Conservation (phyloP, 768 basidiomycete genomes). For the Russula sp. region DNA sequence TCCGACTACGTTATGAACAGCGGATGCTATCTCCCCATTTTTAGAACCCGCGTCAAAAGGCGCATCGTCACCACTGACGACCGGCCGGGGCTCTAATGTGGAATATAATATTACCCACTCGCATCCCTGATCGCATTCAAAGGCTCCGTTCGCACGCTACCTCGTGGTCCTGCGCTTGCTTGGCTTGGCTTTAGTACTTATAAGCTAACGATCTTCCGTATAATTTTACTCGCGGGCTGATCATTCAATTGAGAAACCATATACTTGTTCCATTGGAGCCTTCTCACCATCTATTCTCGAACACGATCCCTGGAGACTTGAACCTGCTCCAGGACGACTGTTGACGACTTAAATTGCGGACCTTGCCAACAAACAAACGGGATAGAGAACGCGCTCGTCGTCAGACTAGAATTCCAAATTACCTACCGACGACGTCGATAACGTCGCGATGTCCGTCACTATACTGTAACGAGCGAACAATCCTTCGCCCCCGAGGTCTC, state of each 20-base stretch:
- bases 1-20: too few species aligned
- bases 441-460: neutral
- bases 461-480: neutral
- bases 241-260: neutral
- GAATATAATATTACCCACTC: neutral
- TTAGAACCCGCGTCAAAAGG: too few species aligned
- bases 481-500: neutral
- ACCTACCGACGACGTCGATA: neutral
- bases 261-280: neutral
- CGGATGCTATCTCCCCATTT: neutral
- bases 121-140: neutral
- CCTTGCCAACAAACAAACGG: neutral
- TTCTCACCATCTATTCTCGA: neutral
- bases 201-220: neutral
- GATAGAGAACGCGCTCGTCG: neutral
- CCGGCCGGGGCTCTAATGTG: neutral
- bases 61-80: too few species aligned
- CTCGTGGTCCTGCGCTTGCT: neutral
- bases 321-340: too few species aligned
- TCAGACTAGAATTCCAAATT: neutral
- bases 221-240: neutral
- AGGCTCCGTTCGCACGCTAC: neutral
- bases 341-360: neutral
- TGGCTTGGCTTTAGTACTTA: neutral
- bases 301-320: too few species aligned